Base-by-base conservation (phyloP, 345 rosid genomes). In the Hibiscus syriacus region DNA sequence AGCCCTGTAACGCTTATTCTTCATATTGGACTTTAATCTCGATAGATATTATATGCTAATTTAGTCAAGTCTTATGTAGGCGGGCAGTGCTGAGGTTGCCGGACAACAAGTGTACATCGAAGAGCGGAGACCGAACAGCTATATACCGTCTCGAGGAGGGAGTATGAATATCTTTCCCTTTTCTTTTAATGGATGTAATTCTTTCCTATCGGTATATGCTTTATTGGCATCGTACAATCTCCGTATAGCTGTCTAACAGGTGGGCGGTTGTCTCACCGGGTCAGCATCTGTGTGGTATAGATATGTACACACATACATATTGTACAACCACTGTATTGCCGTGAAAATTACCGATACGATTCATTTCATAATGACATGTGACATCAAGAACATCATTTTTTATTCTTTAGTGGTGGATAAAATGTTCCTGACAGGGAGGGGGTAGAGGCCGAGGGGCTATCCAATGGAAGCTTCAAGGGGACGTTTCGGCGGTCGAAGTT, bases 61-160 rank as follows among this genome's bases (percentile, higher is more conserved):
- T 64, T 23, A 29, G 55, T 38, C 27, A 10, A 53, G 49, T 48
- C 6, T 14, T 27, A 39, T 65, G 67, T 52, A 88, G 94, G 87
- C 75, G 0, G 82, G 84, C 13, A 77, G 70, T 56, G 86, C 82
- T 55, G 70, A 71, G 64, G 86, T 86, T 43, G 84, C 82, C 10
- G 89, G 89, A 64, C 82, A 82, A 66, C 87, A 81, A 46, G 90
- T 86, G 22, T 81, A 80, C 72, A 84, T 88, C 30, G 94, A 88
- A 74, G 90, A 82, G 69, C 86, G 90, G 43, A 88, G 90, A 80
- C 84, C 82, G 4, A 88, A 84, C 70, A 82, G 81, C 79, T 79
- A 78, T 66, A 78, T 82, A 39, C 90, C 89, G 36, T 75, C 71
- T 50, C 89, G 89, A 72, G 82, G 78, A 27, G 85, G 83, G 79